Evolutionary conservation across 345 rosid species (phyloP).

Genomic region (Psidium guajava): DNA sequence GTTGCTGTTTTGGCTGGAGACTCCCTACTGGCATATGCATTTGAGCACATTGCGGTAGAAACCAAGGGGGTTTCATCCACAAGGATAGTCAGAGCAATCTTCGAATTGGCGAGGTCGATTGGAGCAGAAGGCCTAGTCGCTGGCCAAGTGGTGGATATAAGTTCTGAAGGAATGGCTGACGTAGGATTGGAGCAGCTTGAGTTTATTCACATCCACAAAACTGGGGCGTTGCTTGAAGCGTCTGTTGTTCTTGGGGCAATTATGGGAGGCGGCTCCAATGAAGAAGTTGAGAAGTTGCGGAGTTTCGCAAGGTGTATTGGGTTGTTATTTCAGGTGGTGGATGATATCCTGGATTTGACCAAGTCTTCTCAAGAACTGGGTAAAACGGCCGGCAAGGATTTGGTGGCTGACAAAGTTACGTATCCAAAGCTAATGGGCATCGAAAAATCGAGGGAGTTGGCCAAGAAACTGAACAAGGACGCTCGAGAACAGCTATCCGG

Average conservation of each 20-base stretch:
- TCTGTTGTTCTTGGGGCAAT: conserved; percentile 79
- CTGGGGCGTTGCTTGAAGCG: conserved; percentile 71
- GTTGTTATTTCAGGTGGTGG: conserved; percentile 85
- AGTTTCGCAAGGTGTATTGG: conserved; percentile 65
- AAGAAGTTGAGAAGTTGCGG: conserved; percentile 66
- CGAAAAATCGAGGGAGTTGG: conserved; percentile 62
- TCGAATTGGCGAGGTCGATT: conserved; percentile 56
- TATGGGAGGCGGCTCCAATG: conserved; percentile 64
- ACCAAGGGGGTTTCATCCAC: conserved; percentile 36
- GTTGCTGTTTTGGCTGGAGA: conserved; percentile 88
- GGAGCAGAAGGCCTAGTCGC: conserved; percentile 76
- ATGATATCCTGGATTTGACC: conserved; percentile 90
- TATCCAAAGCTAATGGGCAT: conserved; percentile 87
- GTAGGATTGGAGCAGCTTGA: conserved; percentile 67
- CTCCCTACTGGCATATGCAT: conserved; percentile 66
- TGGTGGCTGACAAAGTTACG: conserved; percentile 71
- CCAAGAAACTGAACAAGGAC: conserved; percentile 55
- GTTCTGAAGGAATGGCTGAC: conserved; percentile 44
- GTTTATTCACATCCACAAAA: conserved; percentile 79
- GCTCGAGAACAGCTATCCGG: conserved; percentile 50
- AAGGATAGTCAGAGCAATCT: conserved; percentile 43
- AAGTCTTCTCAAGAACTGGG: conserved; percentile 75
- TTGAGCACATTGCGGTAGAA: conserved; percentile 58
- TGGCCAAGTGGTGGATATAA: conserved; percentile 78
- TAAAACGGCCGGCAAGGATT: conserved; percentile 91